These are phyloP conservation scores for Ophiostoma montium DNA, from an alignment of 2,329 filamentous ascomycete species.

Conservation along the genomic window DNA sequence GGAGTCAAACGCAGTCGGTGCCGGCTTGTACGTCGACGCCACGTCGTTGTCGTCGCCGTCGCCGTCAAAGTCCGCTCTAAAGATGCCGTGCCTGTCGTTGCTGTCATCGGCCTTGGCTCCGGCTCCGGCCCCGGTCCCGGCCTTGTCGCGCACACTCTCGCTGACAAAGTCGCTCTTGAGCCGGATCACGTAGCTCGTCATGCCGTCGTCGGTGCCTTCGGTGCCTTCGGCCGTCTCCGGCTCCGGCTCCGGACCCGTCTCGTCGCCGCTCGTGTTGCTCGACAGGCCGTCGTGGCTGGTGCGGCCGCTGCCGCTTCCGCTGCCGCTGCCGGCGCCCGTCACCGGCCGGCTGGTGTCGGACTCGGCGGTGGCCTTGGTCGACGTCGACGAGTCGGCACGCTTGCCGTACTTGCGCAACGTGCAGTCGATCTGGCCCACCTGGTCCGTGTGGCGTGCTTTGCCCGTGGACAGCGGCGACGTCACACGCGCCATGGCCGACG, in stretches of 20 bases:
- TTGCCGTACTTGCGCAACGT: neutral
- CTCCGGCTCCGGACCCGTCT: constrained; percentile 28
- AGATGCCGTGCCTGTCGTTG: neutral
- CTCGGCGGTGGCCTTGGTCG: neutral
- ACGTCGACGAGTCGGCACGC: neutral
- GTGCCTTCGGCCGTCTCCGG: too few species aligned
- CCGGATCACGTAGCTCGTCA: constrained; percentile 69
- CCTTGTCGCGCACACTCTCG: constrained; percentile 40
- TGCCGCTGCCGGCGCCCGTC: constrained; percentile 34
- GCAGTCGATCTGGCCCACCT: neutral
- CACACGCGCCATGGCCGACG: neutral
- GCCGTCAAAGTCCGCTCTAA: neutral
- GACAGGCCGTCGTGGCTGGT: constrained; percentile 46
- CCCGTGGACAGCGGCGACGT: constrained; percentile 3
- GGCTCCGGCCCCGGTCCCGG: too few species aligned
- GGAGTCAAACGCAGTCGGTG: neutral
- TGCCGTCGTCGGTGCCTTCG: too few species aligned
- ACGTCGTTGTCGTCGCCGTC: constrained; percentile 1
- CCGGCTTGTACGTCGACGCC: neutral
- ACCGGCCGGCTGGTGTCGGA: constrained; percentile 20
- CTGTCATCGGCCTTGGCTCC: too few species aligned
- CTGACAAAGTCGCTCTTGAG: constrained; percentile 78
- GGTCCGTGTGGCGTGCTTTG: neutral
- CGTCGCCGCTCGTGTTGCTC: constrained; percentile 47
- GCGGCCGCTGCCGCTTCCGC: constrained; percentile 42